Percentiles rank a stretch among this genome's conserved stretches.
phyloP scores from a whole-genome alignment of 768 basidiomycete species.

The Mycena latifolia region DNA sequence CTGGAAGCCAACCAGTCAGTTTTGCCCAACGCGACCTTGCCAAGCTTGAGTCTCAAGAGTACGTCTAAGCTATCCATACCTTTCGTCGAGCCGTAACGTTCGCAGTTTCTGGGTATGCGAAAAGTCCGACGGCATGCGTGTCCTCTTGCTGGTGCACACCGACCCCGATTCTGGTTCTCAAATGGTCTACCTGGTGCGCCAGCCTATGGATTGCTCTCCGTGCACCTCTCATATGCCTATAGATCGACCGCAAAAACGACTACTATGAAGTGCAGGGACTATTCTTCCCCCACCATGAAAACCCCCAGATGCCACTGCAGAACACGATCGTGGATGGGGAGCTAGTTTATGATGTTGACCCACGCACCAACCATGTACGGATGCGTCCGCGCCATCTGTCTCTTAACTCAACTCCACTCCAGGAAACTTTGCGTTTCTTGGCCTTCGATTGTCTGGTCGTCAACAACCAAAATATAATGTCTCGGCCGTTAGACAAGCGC shows the following conservation, averaged over 20 bases:
- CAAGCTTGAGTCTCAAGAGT: conserved; percentile 90
- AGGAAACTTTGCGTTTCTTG: conserved; percentile 84
- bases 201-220: conserved; percentile 1
- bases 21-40: conserved; percentile 79
- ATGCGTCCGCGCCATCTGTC: conserved; percentile 1
- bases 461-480: conserved; percentile 90
- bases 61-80: conserved; percentile 40
- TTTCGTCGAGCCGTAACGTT: conserved; percentile 13
- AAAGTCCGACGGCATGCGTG: conserved; percentile 96
- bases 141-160: conserved; percentile 84
- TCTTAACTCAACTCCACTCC: conserved; percentile 7
- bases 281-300: conserved; percentile 91
- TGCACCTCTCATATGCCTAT: conserved; percentile 23
- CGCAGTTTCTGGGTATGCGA: conserved; percentile 98
- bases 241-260: conserved; percentile 96
- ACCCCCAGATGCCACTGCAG: conserved; percentile 72
- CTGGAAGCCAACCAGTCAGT: conserved; percentile 96
- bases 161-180: conserved; percentile 65
- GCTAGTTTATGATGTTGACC: conserved; percentile 91
- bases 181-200: conserved; percentile 80
- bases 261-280: conserved; percentile 83
- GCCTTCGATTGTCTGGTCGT: conserved; percentile 95
- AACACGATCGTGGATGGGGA: conserved; percentile 95
- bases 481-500: conserved; percentile 82
- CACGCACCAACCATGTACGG: conserved; percentile 74